phyloP scores from a whole-genome alignment of 495 filamentous ascomycete genomes.

The Niebla homalea region DNA sequence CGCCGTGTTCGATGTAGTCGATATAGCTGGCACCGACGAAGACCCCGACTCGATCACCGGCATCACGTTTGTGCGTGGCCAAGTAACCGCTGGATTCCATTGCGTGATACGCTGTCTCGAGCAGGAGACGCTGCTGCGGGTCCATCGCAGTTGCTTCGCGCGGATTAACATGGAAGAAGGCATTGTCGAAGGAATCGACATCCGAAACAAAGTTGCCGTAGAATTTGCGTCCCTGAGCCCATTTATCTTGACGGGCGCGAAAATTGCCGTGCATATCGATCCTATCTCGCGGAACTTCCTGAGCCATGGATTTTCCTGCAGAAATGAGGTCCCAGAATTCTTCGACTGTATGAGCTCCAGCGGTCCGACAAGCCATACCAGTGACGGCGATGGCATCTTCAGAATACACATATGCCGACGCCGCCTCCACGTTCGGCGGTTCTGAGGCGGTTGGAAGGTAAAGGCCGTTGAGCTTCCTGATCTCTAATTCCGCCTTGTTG shows the following conservation, averaged over 20 bases:
- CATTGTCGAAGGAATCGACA: slow-evolving; percentile 35
- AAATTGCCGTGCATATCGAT: slow-evolving; percentile 8
- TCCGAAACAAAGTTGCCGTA: slow-evolving; percentile 35
- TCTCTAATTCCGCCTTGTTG: slow-evolving; percentile 10
- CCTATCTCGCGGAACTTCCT: slow-evolving; percentile 11
- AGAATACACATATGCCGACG: too few relatives aligned
- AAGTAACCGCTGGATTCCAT: slow-evolving; percentile 34
- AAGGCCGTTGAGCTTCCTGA: slow-evolving; percentile 12
- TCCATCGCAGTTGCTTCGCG: slow-evolving; percentile 38
- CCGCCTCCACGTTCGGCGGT: too few relatives aligned
- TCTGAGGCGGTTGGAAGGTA: too few relatives aligned
- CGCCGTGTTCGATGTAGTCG: slow-evolving; percentile 26
- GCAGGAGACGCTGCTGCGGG: slow-evolving; percentile 37
- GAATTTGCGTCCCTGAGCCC: slow-evolving; percentile 1
- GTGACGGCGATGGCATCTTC: slow-evolving; percentile 24
- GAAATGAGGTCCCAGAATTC: slow-evolving; percentile 30
- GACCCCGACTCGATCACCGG: slow-evolving; percentile 22
- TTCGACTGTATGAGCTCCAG: slow-evolving; percentile 26
- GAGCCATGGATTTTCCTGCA: slow-evolving; percentile 9
- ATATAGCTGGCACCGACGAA: slow-evolving; percentile 21
- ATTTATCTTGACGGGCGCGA: slow-evolving; percentile 9
- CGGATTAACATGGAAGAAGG: slow-evolving; percentile 37
- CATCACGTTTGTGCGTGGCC: slow-evolving; percentile 1
- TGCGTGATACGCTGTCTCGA: slow-evolving; percentile 37
- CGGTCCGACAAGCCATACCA: slow-evolving; percentile 31